Conservation (phyloP, 169 alveolate species). For the Sarcocystis neurona region DNA sequence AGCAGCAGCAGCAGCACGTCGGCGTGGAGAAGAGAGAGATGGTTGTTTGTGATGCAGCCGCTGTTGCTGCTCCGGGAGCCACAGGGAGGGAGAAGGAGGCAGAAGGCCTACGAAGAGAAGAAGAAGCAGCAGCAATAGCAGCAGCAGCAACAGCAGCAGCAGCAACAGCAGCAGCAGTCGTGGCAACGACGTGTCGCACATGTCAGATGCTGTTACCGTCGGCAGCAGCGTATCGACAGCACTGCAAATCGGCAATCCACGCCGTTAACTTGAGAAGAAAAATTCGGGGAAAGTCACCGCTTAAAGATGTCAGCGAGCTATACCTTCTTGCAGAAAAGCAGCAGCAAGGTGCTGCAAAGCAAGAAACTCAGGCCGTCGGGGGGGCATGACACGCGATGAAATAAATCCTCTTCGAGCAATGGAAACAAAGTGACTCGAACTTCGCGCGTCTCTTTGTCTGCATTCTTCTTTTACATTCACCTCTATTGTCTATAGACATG, state of each 20-base stretch:
- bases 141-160: background rate
- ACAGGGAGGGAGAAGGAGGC: background rate
- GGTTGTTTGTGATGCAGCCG: background rate
- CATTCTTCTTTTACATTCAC: too few relatives aligned
- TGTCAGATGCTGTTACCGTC: background rate
- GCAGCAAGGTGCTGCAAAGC: background rate
- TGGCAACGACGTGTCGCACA: background rate
- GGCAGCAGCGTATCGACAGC: constrained; percentile 14
- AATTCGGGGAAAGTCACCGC: too few relatives aligned
- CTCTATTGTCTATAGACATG: too few relatives aligned
- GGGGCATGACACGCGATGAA: too few relatives aligned
- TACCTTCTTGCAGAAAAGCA: background rate
- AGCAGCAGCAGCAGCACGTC: too few relatives aligned
- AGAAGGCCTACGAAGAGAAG: background rate
- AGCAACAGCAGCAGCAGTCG: background rate
- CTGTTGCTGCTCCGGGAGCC: background rate
- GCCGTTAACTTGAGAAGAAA: background rate
- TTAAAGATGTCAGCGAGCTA: background rate
- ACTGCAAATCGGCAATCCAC: constrained; percentile 22
- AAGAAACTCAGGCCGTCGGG: too few relatives aligned
- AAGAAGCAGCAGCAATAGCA: background rate
- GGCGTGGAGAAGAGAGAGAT: too few relatives aligned
- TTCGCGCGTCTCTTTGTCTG: too few relatives aligned
- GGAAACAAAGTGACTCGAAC: too few relatives aligned
- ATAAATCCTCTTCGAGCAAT: too few relatives aligned